Evolutionary conservation across 73 alveolate genomes (phyloP).

Genomic region (Paramecium primaurelia): DNA sequence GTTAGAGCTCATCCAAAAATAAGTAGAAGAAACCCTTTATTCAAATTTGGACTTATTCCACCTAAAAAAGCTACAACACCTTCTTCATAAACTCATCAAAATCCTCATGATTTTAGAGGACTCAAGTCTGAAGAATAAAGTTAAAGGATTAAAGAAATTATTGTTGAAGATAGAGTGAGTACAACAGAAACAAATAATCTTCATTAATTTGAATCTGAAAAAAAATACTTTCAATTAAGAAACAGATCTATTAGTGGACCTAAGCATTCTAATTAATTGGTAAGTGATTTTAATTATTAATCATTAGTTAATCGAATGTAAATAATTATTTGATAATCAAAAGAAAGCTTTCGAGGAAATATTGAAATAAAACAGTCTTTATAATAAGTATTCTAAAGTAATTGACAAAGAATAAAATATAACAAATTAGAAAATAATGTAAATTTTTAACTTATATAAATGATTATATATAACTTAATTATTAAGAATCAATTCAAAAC

Average conservation of each 20-base stretch:
- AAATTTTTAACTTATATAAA: conserved; percentile 23
- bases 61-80: conserved; percentile 24
- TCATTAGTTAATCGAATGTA: conserved; percentile 4
- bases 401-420: conserved; percentile 32
- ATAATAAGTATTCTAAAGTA: neutral
- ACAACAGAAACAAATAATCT: conserved; percentile 27
- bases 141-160: neutral
- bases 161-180: conserved; percentile 9
- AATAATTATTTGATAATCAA: conserved; percentile 21
- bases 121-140: conserved; percentile 39
- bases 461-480: conserved; percentile 5
- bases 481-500: neutral
- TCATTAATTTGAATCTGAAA: conserved; percentile 5
- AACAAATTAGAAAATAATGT: conserved; percentile 10
- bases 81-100: neutral
- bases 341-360: conserved; percentile 11
- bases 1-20: conserved; percentile 22
- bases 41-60: conserved; percentile 2
- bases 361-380: neutral
- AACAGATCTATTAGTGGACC: neutral
- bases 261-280: neutral
- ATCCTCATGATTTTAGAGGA: neutral
- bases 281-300: neutral
- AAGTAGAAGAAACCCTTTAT: conserved; percentile 36
- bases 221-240: neutral